Conservation (phyloP, 192 early-diverging fungal genomes). For the Kappamyces sp. region DNA sequence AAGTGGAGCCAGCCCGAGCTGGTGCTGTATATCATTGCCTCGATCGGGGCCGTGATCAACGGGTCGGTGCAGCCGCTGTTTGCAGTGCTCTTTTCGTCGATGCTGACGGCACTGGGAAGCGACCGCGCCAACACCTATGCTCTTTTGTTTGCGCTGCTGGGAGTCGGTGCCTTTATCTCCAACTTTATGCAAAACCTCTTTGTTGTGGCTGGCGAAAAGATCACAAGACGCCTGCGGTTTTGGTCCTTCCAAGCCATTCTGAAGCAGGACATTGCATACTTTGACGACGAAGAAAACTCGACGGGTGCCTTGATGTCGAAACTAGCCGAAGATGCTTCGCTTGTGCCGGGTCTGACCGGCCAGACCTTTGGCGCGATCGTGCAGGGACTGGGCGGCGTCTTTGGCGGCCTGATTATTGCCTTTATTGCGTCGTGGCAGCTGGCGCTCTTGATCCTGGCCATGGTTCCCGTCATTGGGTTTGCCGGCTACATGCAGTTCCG, state of each 20-base stretch:
- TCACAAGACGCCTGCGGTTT: constrained; percentile 61
- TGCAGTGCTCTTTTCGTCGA: constrained; percentile 44
- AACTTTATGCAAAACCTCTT: constrained; percentile 55
- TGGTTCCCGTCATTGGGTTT: constrained; percentile 61
- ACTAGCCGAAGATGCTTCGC: constrained; percentile 71
- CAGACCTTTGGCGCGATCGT: constrained; percentile 45
- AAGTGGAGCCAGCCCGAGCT: constrained; percentile 35
- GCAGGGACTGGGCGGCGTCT: constrained; percentile 40
- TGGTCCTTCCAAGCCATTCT: constrained; percentile 65
- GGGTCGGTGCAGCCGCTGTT: constrained; percentile 77
- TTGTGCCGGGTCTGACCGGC: constrained; percentile 38
- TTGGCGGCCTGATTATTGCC: constrained; percentile 40
- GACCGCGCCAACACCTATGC: constrained; percentile 46
- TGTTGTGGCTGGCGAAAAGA: constrained; percentile 57
- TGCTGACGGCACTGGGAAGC: constrained; percentile 28
- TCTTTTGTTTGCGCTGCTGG: constrained; percentile 56
- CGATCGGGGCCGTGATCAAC: constrained; percentile 54
- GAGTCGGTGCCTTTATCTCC: constrained; percentile 49
- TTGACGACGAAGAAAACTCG: constrained; percentile 52
- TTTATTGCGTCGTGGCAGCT: constrained; percentile 72
- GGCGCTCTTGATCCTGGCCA: constrained; percentile 68
- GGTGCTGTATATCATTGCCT: constrained; percentile 46
- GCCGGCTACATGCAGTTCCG: constrained; percentile 62
- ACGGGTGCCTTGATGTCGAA: constrained; percentile 71
- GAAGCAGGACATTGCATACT: constrained; percentile 83